Evolutionary conservation across 345 rosid species (phyloP).

Genomic region (Gossypium bickii): DNA sequence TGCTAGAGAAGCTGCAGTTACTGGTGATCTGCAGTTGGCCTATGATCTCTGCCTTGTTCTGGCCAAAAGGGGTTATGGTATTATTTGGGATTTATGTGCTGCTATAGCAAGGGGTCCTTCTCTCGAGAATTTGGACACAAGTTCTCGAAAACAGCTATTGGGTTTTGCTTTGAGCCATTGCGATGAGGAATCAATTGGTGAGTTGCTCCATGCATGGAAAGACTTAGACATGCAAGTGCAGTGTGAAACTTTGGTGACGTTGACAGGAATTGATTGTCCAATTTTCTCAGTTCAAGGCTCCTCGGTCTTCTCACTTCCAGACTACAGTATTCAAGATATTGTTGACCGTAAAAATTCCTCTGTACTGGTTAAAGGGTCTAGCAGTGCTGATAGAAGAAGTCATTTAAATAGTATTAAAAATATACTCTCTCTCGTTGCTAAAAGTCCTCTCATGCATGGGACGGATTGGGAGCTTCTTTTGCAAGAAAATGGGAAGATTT

Average conservation of each 20-base stretch:
- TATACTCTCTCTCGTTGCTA: constrained; percentile 54
- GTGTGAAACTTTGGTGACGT: constrained; percentile 24
- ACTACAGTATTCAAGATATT: constrained; percentile 35
- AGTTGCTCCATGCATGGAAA: constrained; percentile 96
- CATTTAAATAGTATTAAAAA: constrained; percentile 39
- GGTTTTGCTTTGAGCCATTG: constrained; percentile 95
- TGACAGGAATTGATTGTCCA: constrained; percentile 49
- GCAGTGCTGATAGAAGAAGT: constrained; percentile 37
- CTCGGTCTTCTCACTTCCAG: constrained; percentile 22
- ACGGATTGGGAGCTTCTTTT: constrained; percentile 54
- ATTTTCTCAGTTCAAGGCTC: constrained; percentile 34
- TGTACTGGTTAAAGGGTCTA: constrained; percentile 38
- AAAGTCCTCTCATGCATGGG: constrained; percentile 43
- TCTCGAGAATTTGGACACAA: constrained; percentile 76
- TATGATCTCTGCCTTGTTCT: constrained; percentile 85
- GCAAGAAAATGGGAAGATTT: constrained; percentile 60
- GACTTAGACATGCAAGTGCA: constrained; percentile 76
- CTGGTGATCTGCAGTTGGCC: constrained; percentile 93
- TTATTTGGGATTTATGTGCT: constrained; percentile 70
- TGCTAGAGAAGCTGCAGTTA: constrained; percentile 97
- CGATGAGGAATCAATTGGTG: constrained; percentile 85
- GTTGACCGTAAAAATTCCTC: constrained; percentile 44
- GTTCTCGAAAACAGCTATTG: constrained; percentile 70
- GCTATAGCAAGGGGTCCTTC: constrained; percentile 54
- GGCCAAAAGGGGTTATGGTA: constrained; percentile 84